Percentiles rank a stretch among this genome's conserved stretches.
Evolutionary conservation across 352 stramenopile species (phyloP).

Genomic region (Globisporangium camurandrum): DNA sequence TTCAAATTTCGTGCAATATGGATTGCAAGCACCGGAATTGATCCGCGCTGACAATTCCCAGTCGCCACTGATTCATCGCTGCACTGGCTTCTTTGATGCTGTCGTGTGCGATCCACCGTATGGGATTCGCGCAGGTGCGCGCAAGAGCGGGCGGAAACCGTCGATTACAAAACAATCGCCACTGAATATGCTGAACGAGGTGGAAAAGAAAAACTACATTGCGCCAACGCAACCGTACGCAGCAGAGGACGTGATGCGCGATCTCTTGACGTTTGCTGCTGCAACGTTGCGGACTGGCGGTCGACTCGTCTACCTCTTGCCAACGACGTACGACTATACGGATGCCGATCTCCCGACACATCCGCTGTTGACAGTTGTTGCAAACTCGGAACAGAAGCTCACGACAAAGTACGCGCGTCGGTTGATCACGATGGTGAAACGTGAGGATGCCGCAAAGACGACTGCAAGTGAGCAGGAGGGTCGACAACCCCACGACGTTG

Average conservation of each 20-base stretch:
- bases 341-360: constrained; percentile 75
- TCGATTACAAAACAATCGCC: constrained; percentile 15
- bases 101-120: constrained; percentile 93
- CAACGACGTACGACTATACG: constrained; percentile 77
- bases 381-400: constrained; percentile 82
- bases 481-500: constrained; percentile 3
- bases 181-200: constrained; percentile 27
- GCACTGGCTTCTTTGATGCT: constrained; percentile 71
- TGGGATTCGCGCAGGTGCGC: constrained; percentile 90
- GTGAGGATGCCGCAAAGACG: constrained; percentile 1
- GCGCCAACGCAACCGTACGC: constrained; percentile 93
- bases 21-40: constrained; percentile 90
- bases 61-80: constrained; percentile 43
- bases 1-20: constrained; percentile 92
- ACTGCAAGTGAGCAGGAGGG: neutral
- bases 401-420: constrained; percentile 77
- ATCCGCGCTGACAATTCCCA: constrained; percentile 89
- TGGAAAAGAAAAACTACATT: constrained; percentile 91
- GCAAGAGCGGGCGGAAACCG: constrained; percentile 82
- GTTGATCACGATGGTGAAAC: constrained; percentile 86
- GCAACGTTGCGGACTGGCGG: constrained; percentile 65
- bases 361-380: constrained; percentile 49
- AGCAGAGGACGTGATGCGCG: constrained; percentile 95
- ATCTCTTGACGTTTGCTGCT: constrained; percentile 91
- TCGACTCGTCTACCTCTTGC: constrained; percentile 82